Base-by-base conservation (phyloP, 163 green algal species). In the Coccomyxa subellipsoidea region DNA sequence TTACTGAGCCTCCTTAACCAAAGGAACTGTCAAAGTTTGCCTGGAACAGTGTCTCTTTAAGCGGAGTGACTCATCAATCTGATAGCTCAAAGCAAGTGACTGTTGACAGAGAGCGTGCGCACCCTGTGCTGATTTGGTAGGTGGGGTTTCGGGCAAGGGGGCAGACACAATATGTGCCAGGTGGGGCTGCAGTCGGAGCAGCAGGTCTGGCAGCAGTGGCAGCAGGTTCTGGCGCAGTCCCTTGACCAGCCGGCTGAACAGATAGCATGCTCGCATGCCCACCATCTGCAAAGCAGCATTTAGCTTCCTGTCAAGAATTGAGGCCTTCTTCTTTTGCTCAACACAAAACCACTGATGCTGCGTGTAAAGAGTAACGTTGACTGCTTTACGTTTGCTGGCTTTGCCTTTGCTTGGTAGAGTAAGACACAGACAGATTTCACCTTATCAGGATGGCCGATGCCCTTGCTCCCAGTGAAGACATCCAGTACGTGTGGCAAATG, bases 161-260 rank as follows among this genome's bases (percentile, higher is more conserved):
- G 80, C 70, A 4, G 71, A 69, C 35, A 90, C 90, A 35, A 98
- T 92, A 66, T 77, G 81, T 10, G 84, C 81, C 31, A 98, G 80
- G 83, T 94, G 90, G 1, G 88, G 89, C 80, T 93, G 80, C 69
- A 98, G 82, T 40, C 82, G 82, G 10, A 84, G 47, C 69, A 97
- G 83, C 10, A 96, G 85, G 69, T 89, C 83, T 0, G 81, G 72
- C 69, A 94, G 72, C 47, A 96, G 90, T 10, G 83, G 88, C 0
- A 88, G 86, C 80, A 98, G 69, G 39, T 87, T 84, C 66, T 53
- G 29, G 4, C 92, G 92, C 35, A 98, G 87, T 8, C 81, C 76
- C 88, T 97, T 98, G 66, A 93, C 86, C 75, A 98, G 82, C 9
- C 95, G 92, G 66, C 89, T 92, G 80, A 99, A 94, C 5, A 99